phyloP scores from a whole-genome alignment of 805 yeast species.

The Candida piceae region DNA sequence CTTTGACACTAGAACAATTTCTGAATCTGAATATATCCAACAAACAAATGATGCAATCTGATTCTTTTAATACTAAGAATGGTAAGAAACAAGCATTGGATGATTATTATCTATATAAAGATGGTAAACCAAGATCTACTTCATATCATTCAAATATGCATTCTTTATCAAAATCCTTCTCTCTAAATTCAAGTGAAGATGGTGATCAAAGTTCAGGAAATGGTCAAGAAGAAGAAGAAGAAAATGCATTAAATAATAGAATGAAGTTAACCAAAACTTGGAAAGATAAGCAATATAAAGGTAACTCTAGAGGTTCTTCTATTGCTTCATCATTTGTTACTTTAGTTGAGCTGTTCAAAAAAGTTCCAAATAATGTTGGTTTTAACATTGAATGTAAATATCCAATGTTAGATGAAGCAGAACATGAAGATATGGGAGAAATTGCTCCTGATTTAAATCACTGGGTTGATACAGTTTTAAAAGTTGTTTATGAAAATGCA shows the following conservation, averaged over 20 bases:
- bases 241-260: slow-evolving; percentile 39
- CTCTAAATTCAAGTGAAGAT: too few species aligned
- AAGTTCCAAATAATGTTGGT: slow-evolving; percentile 79
- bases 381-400: slow-evolving; percentile 93
- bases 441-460: slow-evolving; percentile 76
- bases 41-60: slow-evolving; percentile 4
- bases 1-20: slow-evolving; percentile 84
- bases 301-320: slow-evolving; percentile 84
- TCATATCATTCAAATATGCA: slow-evolving; percentile 17
- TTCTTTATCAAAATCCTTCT: not conserved
- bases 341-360: slow-evolving; percentile 73
- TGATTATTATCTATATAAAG: slow-evolving; percentile 26
- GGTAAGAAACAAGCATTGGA: slow-evolving; percentile 22
- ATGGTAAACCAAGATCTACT: slow-evolving; percentile 34
- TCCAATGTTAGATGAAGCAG: slow-evolving; percentile 93
- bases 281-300: slow-evolving; percentile 82
- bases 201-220: too few species aligned
- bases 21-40: slow-evolving; percentile 43
- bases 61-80: not conserved
- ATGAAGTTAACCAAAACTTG: slow-evolving; percentile 87
- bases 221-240: too few species aligned
- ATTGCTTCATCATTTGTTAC: slow-evolving; percentile 93
- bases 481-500: slow-evolving; percentile 71
- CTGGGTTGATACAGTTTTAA: slow-evolving; percentile 83
- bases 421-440: slow-evolving; percentile 82